These are phyloP conservation scores for Diaporthe vaccinii DNA, from an alignment of 2,329 filamentous ascomycete species.

Conservation along the genomic window DNA sequence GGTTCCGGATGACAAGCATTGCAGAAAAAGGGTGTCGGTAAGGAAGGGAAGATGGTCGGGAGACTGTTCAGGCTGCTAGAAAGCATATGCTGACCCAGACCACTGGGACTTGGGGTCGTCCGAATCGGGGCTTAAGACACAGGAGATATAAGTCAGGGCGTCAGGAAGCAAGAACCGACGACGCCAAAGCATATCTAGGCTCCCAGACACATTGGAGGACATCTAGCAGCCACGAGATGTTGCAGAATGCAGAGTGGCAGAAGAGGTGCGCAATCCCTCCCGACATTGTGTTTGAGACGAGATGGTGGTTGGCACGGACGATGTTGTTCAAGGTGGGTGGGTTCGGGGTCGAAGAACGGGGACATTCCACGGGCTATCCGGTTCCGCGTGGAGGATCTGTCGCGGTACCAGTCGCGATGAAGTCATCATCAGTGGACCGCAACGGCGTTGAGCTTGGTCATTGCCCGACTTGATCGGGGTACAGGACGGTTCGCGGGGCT, in stretches of 20 bases:
- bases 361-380: not conserved
- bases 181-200: not conserved
- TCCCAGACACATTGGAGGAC: not conserved
- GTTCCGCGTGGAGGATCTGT: not conserved
- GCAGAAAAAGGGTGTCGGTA: no score
- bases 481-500: not conserved
- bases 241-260: not conserved
- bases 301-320: not conserved
- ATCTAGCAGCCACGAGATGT: not conserved
- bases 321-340: slow-evolving; percentile 1
- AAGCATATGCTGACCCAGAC: not conserved
- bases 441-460: not conserved
- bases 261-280: not conserved
- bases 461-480: not conserved
- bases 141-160: not conserved
- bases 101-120: slow-evolving; percentile 10
- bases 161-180: not conserved
- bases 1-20: not conserved
- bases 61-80: slow-evolving; percentile 1
- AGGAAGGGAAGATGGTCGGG: not conserved
- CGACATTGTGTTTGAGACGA: not conserved
- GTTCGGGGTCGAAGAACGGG: not conserved
- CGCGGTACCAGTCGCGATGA: not conserved
- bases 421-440: not conserved
- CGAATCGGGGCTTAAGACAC: slow-evolving; percentile 4